A percentile compares a stretch with the other conserved stretches of the same genome.
Conservation (phyloP, 78 protist species). For the Planoprotostelium fungivorum region DNA sequence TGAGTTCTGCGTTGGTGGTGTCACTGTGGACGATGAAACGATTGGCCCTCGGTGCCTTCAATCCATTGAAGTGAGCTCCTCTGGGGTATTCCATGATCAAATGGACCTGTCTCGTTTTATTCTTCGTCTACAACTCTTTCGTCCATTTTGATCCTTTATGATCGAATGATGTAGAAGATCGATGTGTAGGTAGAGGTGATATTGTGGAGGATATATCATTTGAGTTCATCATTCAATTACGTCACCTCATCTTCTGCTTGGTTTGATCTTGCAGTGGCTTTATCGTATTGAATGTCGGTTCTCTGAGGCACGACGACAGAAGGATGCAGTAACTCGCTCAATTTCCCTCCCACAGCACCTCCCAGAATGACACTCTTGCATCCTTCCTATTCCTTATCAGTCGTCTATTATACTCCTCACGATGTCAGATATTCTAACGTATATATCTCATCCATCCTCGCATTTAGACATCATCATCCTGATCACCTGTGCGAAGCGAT, state of each 20-base stretch:
- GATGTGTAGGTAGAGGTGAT: neutral
- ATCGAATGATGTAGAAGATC: neutral
- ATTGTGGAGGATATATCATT: too few relatives aligned
- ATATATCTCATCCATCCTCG: neutral
- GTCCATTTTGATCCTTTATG: neutral
- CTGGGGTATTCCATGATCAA: constrained; percentile 32
- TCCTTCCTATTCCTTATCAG: constrained; percentile 11
- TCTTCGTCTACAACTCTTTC: neutral
- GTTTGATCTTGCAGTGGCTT: neutral
- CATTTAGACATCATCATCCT: too few relatives aligned
- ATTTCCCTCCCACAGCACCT: constrained; percentile 35
- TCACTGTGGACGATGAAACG: constrained; percentile 40
- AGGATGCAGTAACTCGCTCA: constrained; percentile 1
- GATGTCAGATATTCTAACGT: neutral
- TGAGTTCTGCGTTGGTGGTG: constrained; percentile 21
- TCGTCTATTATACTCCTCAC: neutral
- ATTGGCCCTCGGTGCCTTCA: constrained; percentile 28
- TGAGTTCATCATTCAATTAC: too few relatives aligned
- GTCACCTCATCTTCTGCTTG: constrained; percentile 21
- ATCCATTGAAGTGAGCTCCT: constrained; percentile 4
- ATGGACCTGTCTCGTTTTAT: constrained; percentile 13
- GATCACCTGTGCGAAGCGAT: constrained; percentile 2
- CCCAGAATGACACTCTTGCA: constrained; percentile 22
- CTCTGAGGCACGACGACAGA: constrained; percentile 3
- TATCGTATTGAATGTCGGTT: neutral